Conservation (phyloP, 371 early-diverging fungal genomes). For the Mucor mucedo region DNA sequence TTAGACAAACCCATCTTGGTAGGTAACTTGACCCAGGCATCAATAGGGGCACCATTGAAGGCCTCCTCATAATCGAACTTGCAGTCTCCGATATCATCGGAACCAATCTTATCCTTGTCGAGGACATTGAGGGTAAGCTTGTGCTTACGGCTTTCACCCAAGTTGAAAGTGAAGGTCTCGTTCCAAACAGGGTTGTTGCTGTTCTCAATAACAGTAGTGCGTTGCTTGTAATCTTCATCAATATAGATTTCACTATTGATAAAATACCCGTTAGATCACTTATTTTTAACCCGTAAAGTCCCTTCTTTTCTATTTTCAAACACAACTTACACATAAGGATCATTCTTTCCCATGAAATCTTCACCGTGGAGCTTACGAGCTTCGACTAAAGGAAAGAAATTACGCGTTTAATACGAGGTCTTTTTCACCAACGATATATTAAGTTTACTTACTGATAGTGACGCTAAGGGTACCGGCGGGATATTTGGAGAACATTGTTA, state of each 20-base stretch:
- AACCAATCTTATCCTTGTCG: constrained; percentile 42
- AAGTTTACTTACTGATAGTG: constrained; percentile 31
- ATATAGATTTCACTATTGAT: constrained; percentile 30
- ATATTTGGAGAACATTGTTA: constrained; percentile 28
- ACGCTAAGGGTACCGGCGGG: constrained; percentile 30
- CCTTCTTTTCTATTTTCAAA: too few species aligned
- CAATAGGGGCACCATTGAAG: constrained; percentile 32
- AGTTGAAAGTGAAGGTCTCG: constrained; percentile 35
- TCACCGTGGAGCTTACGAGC: constrained; percentile 31
- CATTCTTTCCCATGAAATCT: constrained; percentile 33
- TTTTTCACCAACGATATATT: background rate
- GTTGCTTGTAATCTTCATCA: constrained; percentile 34
- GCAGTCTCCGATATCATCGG: constrained; percentile 43
- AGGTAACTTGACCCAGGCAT: constrained; percentile 47
- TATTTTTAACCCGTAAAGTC: background rate
- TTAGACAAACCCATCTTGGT: constrained; percentile 45
- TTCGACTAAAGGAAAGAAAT: constrained; percentile 26
- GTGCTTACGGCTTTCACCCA: constrained; percentile 30
- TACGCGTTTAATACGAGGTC: background rate
- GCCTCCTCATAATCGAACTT: constrained; percentile 36
- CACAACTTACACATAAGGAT: constrained; percentile 35
- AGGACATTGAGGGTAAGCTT: constrained; percentile 42
- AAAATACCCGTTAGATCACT: background rate
- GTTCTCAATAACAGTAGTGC: constrained; percentile 58
- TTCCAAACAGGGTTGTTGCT: constrained; percentile 48